phyloP scores from a whole-genome alignment of 257 asterid genomes.

The Solanum chmielewskii region DNA sequence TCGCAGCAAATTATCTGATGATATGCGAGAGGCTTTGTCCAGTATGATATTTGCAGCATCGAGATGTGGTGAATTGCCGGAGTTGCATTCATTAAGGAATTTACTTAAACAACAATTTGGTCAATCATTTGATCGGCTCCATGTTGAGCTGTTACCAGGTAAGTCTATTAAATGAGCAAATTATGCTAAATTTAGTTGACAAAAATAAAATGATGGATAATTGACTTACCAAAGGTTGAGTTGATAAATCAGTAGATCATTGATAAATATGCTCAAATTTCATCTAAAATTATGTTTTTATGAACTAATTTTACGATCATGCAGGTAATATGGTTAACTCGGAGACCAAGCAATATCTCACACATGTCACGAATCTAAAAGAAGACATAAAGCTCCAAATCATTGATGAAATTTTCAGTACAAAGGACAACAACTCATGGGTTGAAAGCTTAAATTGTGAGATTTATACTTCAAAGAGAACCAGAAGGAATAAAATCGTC shows the following conservation, averaged over 20 bases:
- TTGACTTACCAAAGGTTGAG: too few relatives aligned
- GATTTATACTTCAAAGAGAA: neutral
- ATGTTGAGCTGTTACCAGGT: slow-evolving; percentile 17
- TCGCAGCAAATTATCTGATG: slow-evolving; percentile 13
- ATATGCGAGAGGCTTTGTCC: slow-evolving; percentile 20
- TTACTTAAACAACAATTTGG: slow-evolving; percentile 19
- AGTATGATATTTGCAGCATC: slow-evolving; percentile 31
- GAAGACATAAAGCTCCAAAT: slow-evolving; percentile 7
- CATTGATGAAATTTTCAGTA: neutral
- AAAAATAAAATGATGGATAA: neutral
- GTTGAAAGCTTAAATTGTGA: neutral
- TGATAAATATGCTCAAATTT: neutral
- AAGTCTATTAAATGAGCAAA: neutral
- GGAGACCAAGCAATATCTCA: neutral
- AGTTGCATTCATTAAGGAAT: slow-evolving; percentile 12
- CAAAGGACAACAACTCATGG: neutral
- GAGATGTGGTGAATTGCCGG: slow-evolving; percentile 29
- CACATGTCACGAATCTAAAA: neutral
- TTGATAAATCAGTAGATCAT: too few relatives aligned
- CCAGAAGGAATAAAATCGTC: neutral
- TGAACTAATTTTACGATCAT: neutral
- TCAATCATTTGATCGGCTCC: slow-evolving; percentile 9
- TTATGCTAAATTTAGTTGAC: neutral
- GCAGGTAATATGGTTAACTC: slow-evolving; percentile 12
- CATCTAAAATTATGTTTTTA: neutral